Evolutionary conservation across 1,139 yeast genomes (phyloP), one percentile per base, ranked within the genome.

Genomic region (Debaryomyces nepalensis): DNA sequence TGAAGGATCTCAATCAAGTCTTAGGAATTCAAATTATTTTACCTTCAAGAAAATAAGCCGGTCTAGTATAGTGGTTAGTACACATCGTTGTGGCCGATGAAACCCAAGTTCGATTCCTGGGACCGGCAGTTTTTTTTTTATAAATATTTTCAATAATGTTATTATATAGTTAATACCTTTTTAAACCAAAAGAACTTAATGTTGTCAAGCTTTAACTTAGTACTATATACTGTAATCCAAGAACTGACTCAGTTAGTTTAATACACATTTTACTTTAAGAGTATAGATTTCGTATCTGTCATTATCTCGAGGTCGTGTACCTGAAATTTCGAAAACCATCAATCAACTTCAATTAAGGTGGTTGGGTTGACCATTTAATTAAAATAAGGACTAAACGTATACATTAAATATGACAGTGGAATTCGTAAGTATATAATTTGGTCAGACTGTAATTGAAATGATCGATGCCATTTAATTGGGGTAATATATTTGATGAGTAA

Each of bases 21-120:
- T 10, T 7, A 7, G 24, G 7, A 8, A 7, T 8, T 22, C 24
- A 7, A 22, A 8, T 7, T 22, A 22, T 8, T 8, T 10, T 8
- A 22, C 12, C 11, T 26, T n/a, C 29, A 6, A 24, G 10, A 11
- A 21, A 16, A 18, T 19, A 15, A 10, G 69, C 69, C 68, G 67
- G 61, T 60, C 66, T 64, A 63, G 77, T 73, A 73, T 73, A 73
- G 77, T 73, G 78, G 78, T 72, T 49, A 73, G 77, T 72, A 73
- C 77, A 68, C 68, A 58, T 70, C 77, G 75, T 73, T 73, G 78
- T 73, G 78, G 78, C 77, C 75, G 77, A 70, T 59, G 70, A 63
- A 63, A 73, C 77, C 77, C 77, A 73, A 63, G 77, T 73, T 73
- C 78, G 78, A 73, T 72, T 73, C 77, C 77, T 72, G 78, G 77